Percentiles rank a stretch among this genome's conserved stretches.
phyloP scores from a whole-genome alignment of 1,284 basidiomycete genomes.

The Papiliotrema nemorosa region DNA sequence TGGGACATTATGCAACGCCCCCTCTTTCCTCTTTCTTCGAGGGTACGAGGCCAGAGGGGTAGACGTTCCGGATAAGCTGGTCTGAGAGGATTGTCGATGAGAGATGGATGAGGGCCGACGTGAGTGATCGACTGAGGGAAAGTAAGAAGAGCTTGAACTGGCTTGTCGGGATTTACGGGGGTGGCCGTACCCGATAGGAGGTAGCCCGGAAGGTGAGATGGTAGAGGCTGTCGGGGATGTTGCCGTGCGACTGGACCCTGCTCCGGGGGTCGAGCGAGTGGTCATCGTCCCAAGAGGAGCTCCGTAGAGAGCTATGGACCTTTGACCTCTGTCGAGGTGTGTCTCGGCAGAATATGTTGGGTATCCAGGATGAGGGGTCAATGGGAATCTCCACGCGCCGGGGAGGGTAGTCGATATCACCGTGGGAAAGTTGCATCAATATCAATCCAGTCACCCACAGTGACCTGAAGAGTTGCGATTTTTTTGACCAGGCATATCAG shows the following conservation, averaged over 20 bases:
- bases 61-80: slow-evolving; percentile 10
- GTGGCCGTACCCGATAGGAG: slow-evolving; percentile 3
- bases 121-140: background rate
- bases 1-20: background rate
- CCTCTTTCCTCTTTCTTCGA: background rate
- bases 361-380: background rate
- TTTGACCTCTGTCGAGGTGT: background rate
- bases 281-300: slow-evolving; percentile 7
- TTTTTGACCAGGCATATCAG: background rate
- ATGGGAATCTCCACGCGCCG: background rate
- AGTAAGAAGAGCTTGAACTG: background rate
- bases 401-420: background rate
- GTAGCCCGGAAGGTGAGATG: slow-evolving; percentile 4
- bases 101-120: background rate
- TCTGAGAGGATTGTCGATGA: background rate
- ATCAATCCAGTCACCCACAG: too few relatives aligned
- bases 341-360: background rate
- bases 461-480: too few relatives aligned
- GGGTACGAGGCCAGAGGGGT: slow-evolving; percentile 3
- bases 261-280: slow-evolving; percentile 11
- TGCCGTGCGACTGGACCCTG: slow-evolving; percentile 1
- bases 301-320: too few relatives aligned
- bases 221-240: background rate
- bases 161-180: background rate
- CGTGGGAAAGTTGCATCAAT: slow-evolving; percentile 2